These are phyloP conservation scores for Lachnellula cervina DNA, from an alignment of 2,329 filamentous ascomycete species.

Conservation along the genomic window DNA sequence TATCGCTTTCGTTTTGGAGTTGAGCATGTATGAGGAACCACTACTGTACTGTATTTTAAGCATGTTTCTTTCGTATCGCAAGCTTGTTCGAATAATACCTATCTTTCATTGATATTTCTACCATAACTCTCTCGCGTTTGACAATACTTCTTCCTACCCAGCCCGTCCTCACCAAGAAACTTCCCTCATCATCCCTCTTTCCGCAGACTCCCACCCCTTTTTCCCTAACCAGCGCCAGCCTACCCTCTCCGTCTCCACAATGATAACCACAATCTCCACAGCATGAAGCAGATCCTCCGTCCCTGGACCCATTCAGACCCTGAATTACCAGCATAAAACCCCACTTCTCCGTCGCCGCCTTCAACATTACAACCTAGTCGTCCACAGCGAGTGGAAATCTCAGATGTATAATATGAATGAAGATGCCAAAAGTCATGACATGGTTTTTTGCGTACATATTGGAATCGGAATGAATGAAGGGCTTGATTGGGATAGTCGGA, in stretches of 20 bases:
- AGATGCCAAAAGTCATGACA: too few relatives aligned
- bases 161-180: constrained; percentile 23
- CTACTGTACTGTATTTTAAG: too few relatives aligned
- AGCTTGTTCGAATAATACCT: too few relatives aligned
- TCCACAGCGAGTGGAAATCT: too few relatives aligned
- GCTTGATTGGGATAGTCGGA: constrained; percentile 1
- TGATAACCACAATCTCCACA: constrained; percentile 24
- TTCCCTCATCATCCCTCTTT: constrained; percentile 19
- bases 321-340: constrained; percentile 21
- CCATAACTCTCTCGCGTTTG: background rate
- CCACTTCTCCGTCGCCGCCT: too few relatives aligned
- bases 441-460: constrained; percentile 16
- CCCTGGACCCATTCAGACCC: constrained; percentile 25
- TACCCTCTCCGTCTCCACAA: constrained; percentile 12
- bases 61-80: too few relatives aligned
- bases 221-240: constrained; percentile 15
- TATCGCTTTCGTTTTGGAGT: background rate
- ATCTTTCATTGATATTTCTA: too few relatives aligned
- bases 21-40: background rate
- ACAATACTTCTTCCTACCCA: background rate
- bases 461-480: constrained; percentile 28
- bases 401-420: too few relatives aligned
- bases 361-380: too few relatives aligned
- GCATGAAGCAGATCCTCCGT: constrained; percentile 24
- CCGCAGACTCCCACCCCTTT: constrained; percentile 25